A percentile compares a stretch with the other conserved stretches of the same genome.
These are phyloP conservation scores for Leucaena leucocephala DNA, from an alignment of 306 rosid species.

Conservation along the genomic window DNA sequence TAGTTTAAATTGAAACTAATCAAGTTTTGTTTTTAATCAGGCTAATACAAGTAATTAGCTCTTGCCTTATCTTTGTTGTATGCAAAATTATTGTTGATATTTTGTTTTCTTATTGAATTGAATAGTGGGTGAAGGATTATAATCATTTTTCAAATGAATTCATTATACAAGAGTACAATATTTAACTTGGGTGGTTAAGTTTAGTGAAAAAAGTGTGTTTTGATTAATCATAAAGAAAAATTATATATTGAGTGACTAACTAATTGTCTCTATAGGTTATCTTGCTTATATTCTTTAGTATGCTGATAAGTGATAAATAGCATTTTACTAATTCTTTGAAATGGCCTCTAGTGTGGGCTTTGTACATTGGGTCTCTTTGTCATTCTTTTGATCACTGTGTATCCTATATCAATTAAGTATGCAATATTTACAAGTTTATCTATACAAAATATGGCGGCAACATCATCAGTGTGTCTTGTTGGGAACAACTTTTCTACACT, in stretches of 20 bases:
- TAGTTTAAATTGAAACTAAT: neutral
- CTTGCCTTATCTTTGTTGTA: neutral
- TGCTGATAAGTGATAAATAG: neutral
- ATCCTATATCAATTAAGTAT: neutral
- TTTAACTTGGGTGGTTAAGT: neutral
- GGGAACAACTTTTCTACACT: constrained; percentile 66
- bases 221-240: constrained; percentile 17
- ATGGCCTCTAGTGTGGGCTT: constrained; percentile 33
- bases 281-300: neutral
- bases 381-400: constrained; percentile 14
- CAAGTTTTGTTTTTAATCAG: constrained; percentile 4
- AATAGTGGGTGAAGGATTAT: constrained; percentile 6
- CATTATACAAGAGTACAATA: neutral
- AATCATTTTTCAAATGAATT: neutral
- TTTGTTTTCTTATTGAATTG: constrained; percentile 19
- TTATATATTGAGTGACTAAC: neutral
- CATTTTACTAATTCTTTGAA: constrained; percentile 3
- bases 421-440: neutral
- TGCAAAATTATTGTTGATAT: neutral
- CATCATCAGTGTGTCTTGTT: constrained; percentile 77
- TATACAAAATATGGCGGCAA: constrained; percentile 71
- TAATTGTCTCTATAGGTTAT: neutral
- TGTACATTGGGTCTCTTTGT: neutral
- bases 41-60: constrained; percentile 4
- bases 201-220: neutral